Base-by-base conservation (phyloP, 768 basidiomycete genomes). In the Podaxis mareebaensis region DNA sequence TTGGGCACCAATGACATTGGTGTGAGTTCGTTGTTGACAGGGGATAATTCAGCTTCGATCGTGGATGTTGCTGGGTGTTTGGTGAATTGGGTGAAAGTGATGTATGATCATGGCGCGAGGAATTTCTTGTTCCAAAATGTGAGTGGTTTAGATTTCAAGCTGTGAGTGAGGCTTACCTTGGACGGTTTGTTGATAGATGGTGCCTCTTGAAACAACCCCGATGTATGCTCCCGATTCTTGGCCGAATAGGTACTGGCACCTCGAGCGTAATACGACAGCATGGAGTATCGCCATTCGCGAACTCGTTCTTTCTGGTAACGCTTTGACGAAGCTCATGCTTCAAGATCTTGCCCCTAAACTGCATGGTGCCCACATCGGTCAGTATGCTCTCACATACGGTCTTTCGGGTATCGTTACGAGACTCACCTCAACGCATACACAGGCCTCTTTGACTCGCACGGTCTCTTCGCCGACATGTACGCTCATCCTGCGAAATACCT, bases 1-100 rank as follows among this genome's bases (percentile, higher is more conserved):
- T 86, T 89, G 64, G 87, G 88, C 11, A 86, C 85, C 1, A 86
- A 85, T 65, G 89, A 90, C 67, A 77, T 90, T 3, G 88, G 88
- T 1, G 78, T 69, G 12, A 77, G 77, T 53, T 80, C 83, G 5
- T 74, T 89, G 33, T 65, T 89, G 11, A 85, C 84, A 0, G 86
- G 85, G 1, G 75, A 76, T 22, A 77, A 79, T 59, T 62, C 73
- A 59, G 84, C 85, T 17, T 87, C 84, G 2, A 71, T 90, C 58
- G 85, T 88, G 4, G 78, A 88, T 54, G 85, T 86, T 0, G 78
- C 82, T 20, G 69, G 69, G 17, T 89, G 89, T 67, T 83, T 83
- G 70, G 74, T 89, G 3, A 81, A 86, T 52, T 88, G 85, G 81
- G 77, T 90, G 30, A 83, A 79, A 64, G 75, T 75, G 1, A 68